Evolutionary conservation across 1,284 basidiomycete genomes (phyloP).

Genomic region (Kalmanozyma brasiliensis): DNA sequence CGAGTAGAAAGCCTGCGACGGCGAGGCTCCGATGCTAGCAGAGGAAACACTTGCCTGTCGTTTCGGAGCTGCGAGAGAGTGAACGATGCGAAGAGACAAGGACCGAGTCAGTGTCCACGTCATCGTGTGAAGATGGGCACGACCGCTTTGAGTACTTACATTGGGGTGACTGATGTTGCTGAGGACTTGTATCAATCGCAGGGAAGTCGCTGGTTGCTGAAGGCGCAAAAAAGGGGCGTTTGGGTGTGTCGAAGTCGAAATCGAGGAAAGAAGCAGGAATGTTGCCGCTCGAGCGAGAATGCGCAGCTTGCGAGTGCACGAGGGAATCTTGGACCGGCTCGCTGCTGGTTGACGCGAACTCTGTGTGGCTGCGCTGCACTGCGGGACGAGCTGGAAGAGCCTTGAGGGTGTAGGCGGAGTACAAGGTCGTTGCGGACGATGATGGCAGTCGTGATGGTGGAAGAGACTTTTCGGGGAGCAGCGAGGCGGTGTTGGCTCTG

Average conservation of each 20-base stretch:
- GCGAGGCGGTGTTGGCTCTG: conserved; percentile 16
- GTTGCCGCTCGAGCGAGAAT: conserved; percentile 12
- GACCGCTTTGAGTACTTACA: conserved; percentile 5
- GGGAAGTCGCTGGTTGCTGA: not conserved
- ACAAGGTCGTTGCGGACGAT: conserved; percentile 1
- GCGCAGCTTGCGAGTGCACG: not conserved
- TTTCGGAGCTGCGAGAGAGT: conserved; percentile 1
- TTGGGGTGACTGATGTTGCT: conserved; percentile 4
- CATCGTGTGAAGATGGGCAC: no score
- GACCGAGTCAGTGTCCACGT: not conserved
- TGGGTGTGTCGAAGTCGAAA: conserved; percentile 9
- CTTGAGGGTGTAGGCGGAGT: conserved; percentile 21
- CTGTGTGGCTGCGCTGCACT: conserved; percentile 23
- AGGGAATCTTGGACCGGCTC: not conserved
- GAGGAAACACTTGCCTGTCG: not conserved
- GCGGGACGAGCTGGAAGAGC: conserved; percentile 25
- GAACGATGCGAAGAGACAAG: not conserved
- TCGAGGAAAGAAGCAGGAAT: conserved; percentile 12
- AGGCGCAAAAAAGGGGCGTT: conserved; percentile 7
- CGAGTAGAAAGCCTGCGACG: conserved; percentile 27
- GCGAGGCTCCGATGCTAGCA: conserved; percentile 8
- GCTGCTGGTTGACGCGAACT: not conserved
- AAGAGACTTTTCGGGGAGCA: conserved; percentile 33
- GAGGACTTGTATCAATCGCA: not conserved
- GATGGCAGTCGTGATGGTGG: conserved; percentile 21